Percentiles rank a stretch among this genome's conserved stretches.
phyloP scores from a whole-genome alignment of 108 stramenopile species.

The Mayamaea pseudoterrestris region DNA sequence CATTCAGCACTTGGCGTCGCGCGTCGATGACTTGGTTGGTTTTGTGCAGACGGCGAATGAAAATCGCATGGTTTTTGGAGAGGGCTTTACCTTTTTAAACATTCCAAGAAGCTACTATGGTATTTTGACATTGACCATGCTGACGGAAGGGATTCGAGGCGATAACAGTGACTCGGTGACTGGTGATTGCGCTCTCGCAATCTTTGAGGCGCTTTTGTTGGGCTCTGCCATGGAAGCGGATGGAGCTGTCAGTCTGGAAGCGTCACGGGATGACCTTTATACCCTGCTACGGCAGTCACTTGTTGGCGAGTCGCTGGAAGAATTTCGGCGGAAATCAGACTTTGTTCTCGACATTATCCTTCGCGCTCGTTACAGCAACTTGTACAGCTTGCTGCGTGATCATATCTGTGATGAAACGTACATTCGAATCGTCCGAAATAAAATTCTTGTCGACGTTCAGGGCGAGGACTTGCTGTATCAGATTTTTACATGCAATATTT shows the following conservation, averaged over 20 bases:
- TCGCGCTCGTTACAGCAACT: slow-evolving; percentile 61
- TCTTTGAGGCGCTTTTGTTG: slow-evolving; percentile 29
- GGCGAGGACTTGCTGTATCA: slow-evolving; percentile 76
- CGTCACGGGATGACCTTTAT: slow-evolving; percentile 15
- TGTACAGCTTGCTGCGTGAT: slow-evolving; percentile 57
- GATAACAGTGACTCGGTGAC: slow-evolving; percentile 18
- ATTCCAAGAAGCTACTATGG: slow-evolving; percentile 85
- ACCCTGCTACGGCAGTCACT: slow-evolving; percentile 16
- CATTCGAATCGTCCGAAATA: slow-evolving; percentile 62
- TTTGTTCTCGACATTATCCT: slow-evolving; percentile 39
- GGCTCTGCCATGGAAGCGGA: slow-evolving; percentile 26
- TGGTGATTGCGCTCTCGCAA: slow-evolving; percentile 19
- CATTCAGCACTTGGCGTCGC: slow-evolving; percentile 76
- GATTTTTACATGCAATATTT: slow-evolving; percentile 77
- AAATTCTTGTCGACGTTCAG: slow-evolving; percentile 83
- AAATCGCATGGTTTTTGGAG: slow-evolving; percentile 49
- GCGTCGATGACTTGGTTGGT: slow-evolving; percentile 61
- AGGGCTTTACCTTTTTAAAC: slow-evolving; percentile 76
- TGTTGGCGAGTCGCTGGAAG: slow-evolving; percentile 9
- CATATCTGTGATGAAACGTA: slow-evolving; percentile 64
- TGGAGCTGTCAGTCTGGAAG: slow-evolving; percentile 53
- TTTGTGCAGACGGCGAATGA: slow-evolving; percentile 78
- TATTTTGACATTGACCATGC: slow-evolving; percentile 29
- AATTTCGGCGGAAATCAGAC: slow-evolving; percentile 13
- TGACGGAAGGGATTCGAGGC: slow-evolving; percentile 7